Evolutionary conservation across 2,329 filamentous ascomycete species (phyloP).

Genomic region (Ceratocystis cacaofunesta): DNA sequence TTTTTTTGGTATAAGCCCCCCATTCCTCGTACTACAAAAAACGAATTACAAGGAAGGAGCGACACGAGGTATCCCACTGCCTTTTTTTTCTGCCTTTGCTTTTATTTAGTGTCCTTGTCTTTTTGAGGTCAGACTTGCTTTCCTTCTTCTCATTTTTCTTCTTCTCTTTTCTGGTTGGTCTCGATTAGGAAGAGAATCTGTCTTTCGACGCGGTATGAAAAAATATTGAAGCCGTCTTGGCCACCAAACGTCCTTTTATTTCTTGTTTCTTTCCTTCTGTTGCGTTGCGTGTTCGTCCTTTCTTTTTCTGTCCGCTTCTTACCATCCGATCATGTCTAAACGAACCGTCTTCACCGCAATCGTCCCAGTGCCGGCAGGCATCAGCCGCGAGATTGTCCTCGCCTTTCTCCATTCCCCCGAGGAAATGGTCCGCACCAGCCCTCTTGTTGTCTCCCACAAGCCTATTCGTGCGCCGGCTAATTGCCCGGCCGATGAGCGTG

Average conservation of each 20-base stretch:
- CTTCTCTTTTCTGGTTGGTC: neutral
- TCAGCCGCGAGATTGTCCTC: slow-evolving; percentile 56
- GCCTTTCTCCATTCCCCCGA: slow-evolving; percentile 62
- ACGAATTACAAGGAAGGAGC: neutral
- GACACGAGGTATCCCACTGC: neutral
- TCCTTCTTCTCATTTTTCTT: neutral
- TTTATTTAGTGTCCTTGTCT: too few relatives aligned
- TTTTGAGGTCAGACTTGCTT: too few relatives aligned
- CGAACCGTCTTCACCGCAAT: slow-evolving; percentile 60
- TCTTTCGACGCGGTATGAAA: neutral
- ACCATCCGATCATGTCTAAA: slow-evolving; percentile 43
- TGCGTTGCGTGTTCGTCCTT: neutral
- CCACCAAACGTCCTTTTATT: neutral
- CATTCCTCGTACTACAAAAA: neutral
- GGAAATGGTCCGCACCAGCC: slow-evolving; percentile 80
- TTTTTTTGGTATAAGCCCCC: neutral
- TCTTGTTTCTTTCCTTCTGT: neutral
- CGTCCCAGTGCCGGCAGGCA: slow-evolving; percentile 56
- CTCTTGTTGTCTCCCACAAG: slow-evolving; percentile 58
- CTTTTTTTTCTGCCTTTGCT: too few relatives aligned
- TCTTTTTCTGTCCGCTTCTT: neutral
- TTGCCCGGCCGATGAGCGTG: slow-evolving; percentile 51
- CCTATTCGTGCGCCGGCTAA: slow-evolving; percentile 51
- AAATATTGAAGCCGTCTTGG: neutral
- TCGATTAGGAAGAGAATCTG: too few relatives aligned